These are phyloP conservation scores for Phaeosphaeriaceae sp. DNA, from an alignment of 2,329 filamentous ascomycete species.

Conservation along the genomic window DNA sequence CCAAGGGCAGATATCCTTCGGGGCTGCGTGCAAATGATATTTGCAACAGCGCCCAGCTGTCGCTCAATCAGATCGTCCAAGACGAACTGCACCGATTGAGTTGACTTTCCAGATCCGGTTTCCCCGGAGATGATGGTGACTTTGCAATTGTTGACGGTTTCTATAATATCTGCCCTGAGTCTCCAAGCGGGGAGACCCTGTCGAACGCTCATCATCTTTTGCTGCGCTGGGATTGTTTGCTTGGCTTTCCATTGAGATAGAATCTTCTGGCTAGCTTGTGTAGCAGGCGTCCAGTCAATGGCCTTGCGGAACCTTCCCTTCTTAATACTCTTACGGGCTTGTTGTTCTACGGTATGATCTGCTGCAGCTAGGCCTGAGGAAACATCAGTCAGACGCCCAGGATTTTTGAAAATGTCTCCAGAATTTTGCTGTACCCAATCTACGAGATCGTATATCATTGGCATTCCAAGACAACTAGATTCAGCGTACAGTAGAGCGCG, in stretches of 20 bases:
- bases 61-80: constrained; percentile 85
- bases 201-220: constrained; percentile 76
- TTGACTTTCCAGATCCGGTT: constrained; percentile 96
- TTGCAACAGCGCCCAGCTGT: constrained; percentile 76
- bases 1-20: constrained; percentile 93
- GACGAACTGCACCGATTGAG: constrained; percentile 94
- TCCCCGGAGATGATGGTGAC: constrained; percentile 97
- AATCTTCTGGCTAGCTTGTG: constrained; percentile 63
- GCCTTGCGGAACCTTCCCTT: constrained; percentile 51
- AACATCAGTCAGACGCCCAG: constrained; percentile 83
- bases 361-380: constrained; percentile 72
- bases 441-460: constrained; percentile 87
- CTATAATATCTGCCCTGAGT: constrained; percentile 76
- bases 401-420: constrained; percentile 80
- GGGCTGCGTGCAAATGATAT: constrained; percentile 95
- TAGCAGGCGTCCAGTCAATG: constrained; percentile 69
- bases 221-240: constrained; percentile 69
- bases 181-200: constrained; percentile 86
- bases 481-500: constrained; percentile 75
- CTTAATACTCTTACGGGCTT: constrained; percentile 19
- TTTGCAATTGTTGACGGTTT: constrained; percentile 76
- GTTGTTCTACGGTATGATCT: constrained; percentile 38
- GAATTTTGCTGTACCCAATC: constrained; percentile 92
- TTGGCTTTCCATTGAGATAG: constrained; percentile 70
- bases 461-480: constrained; percentile 76